Conservation (phyloP, 208 protist species). For the Crithidia expoeki region DNA sequence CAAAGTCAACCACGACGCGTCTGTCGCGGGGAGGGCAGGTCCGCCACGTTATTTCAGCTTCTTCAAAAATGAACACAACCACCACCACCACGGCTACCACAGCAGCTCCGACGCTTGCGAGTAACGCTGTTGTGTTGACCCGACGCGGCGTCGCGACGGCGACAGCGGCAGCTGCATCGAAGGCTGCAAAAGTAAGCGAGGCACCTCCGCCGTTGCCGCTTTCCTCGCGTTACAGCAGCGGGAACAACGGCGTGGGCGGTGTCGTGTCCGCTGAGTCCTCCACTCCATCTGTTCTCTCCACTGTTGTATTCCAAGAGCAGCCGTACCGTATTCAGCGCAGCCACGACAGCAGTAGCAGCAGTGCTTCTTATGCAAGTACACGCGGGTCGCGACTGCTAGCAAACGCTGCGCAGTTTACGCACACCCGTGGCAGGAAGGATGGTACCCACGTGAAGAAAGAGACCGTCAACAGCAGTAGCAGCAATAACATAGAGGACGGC, state of each 20-base stretch:
- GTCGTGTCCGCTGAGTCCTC: not conserved
- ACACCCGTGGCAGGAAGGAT: not conserved
- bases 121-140: slow-evolving; percentile 26
- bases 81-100: not conserved
- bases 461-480: slow-evolving; percentile 1
- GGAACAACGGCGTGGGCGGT: not conserved
- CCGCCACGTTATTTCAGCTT: slow-evolving; percentile 11
- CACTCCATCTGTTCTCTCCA: not conserved
- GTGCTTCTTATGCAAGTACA: not conserved
- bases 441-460: not conserved
- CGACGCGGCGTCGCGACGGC: not conserved
- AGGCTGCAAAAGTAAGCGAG: not conserved
- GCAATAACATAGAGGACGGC: not conserved
- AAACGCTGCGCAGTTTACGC: not conserved
- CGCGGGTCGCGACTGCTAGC: not conserved
- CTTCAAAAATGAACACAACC: not conserved
- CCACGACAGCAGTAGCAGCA: not conserved
- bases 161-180: not conserved
- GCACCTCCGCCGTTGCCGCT: slow-evolving; percentile 22
- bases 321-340: slow-evolving; percentile 18
- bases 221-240: not conserved
- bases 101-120: slow-evolving; percentile 10
- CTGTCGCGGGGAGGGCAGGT: not conserved
- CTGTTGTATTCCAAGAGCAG: not conserved
- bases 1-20: not conserved